phyloP scores from a whole-genome alignment of 768 basidiomycete species.

The Cubamyces sp. region DNA sequence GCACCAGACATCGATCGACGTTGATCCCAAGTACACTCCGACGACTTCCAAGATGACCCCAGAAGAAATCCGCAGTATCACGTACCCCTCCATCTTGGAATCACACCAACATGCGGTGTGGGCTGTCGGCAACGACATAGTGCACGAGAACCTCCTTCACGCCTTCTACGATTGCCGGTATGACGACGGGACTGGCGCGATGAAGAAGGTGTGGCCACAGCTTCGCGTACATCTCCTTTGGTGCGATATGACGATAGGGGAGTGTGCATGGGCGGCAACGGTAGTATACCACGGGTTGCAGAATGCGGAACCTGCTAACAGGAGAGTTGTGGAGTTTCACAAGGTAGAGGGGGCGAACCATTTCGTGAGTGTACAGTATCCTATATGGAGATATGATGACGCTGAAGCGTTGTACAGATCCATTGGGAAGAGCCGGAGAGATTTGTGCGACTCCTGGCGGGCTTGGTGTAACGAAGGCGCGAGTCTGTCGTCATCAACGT shows the following conservation, averaged over 20 bases:
- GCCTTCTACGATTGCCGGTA: conserved; percentile 20
- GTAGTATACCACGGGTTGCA: background rate
- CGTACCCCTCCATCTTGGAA: conserved; percentile 7
- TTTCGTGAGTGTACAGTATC: conserved; percentile 10
- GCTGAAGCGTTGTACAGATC: background rate
- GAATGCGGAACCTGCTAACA: conserved; percentile 1
- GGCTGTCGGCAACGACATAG: background rate
- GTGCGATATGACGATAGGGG: conserved; percentile 18
- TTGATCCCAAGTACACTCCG: conserved; percentile 12
- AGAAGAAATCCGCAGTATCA: conserved; percentile 14
- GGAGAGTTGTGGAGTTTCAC: conserved; percentile 10
- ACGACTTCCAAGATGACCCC: conserved; percentile 13
- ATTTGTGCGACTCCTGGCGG: conserved; percentile 4
- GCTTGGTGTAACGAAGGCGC: conserved; percentile 1
- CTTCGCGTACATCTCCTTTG: conserved; percentile 12
- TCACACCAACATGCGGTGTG: conserved; percentile 14
- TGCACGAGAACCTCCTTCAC: background rate
- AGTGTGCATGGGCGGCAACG: conserved; percentile 9
- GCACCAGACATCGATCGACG: background rate
- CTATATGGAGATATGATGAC: background rate
- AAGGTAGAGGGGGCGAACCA: conserved; percentile 16
- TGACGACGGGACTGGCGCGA: conserved; percentile 9
- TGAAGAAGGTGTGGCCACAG: conserved; percentile 15
- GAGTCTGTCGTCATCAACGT: too few species aligned
- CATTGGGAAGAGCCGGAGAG: conserved; percentile 23